Conservation (phyloP, 2,329 filamentous ascomycete species). For the Sporothrix protearum region DNA sequence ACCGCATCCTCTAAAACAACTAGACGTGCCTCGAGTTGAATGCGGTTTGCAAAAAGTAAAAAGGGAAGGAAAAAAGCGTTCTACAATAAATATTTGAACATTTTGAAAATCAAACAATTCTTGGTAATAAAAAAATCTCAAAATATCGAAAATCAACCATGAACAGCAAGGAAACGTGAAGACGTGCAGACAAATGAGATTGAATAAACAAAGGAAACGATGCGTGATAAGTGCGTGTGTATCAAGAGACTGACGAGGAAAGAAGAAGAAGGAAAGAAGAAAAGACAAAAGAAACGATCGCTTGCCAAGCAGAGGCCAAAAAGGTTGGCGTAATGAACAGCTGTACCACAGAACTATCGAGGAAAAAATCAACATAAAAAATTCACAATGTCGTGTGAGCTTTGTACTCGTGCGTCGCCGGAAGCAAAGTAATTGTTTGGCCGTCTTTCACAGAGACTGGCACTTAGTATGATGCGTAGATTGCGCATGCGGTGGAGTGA, state of each 20-base stretch:
- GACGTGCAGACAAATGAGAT: background rate
- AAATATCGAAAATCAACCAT: background rate
- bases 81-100: background rate
- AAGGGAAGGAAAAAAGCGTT: background rate
- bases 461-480: background rate
- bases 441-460: background rate
- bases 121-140: background rate
- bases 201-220: background rate
- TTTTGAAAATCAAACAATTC: background rate
- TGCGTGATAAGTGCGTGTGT: background rate
- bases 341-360: background rate
- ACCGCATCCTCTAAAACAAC: conserved; percentile 35
- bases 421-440: background rate
- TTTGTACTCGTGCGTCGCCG: background rate
- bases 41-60: background rate
- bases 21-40: conserved; percentile 36
- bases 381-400: conserved; percentile 4
- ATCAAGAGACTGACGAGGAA: background rate
- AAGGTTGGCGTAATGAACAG: background rate
- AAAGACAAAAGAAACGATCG: conserved; percentile 2
- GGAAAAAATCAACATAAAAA: background rate
- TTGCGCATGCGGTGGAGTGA: background rate
- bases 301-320: conserved; percentile 4
- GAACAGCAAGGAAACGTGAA: background rate
- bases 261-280: background rate